A percentile compares a stretch with the other conserved stretches of the same genome.
phyloP scores from a whole-genome alignment of 192 early-diverging fungal genomes.

The Ambispora gerdemannii region DNA sequence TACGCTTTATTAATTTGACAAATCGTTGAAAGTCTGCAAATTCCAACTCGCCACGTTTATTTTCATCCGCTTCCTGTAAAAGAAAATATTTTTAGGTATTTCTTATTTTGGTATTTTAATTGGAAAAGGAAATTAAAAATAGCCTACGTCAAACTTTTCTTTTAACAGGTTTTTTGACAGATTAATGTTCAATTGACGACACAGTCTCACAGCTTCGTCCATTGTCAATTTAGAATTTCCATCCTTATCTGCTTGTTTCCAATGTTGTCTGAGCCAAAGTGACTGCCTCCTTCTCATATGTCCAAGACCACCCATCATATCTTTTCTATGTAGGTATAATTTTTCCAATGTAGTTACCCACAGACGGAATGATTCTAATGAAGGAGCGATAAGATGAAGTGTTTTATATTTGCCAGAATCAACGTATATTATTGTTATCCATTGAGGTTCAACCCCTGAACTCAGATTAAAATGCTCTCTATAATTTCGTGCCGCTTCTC shows the following conservation, averaged over 20 bases:
- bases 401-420: conserved; percentile 45
- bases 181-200: conserved; percentile 59
- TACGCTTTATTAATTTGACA: conserved; percentile 56
- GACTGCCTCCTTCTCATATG: conserved; percentile 39
- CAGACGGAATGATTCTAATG: conserved; percentile 36
- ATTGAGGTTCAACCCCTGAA: conserved; percentile 37
- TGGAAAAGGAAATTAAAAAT: background rate
- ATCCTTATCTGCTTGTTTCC: conserved; percentile 48
- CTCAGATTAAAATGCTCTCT: conserved; percentile 38
- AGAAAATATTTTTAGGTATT: background rate
- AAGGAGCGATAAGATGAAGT: conserved; percentile 42
- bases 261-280: conserved; percentile 43
- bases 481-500: conserved; percentile 42
- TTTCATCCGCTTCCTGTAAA: conserved; percentile 47
- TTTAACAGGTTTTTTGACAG: conserved; percentile 62
- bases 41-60: conserved; percentile 46
- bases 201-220: conserved; percentile 43
- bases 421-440: conserved; percentile 45
- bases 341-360: conserved; percentile 42
- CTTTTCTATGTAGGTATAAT: conserved; percentile 41
- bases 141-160: conserved; percentile 48
- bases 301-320: conserved; percentile 39
- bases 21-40: conserved; percentile 61
- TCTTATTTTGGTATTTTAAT: background rate
- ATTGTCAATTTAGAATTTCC: conserved; percentile 40